Conservation (phyloP, 352 stramenopile species). For the Phytophthora chlamydospora region DNA sequence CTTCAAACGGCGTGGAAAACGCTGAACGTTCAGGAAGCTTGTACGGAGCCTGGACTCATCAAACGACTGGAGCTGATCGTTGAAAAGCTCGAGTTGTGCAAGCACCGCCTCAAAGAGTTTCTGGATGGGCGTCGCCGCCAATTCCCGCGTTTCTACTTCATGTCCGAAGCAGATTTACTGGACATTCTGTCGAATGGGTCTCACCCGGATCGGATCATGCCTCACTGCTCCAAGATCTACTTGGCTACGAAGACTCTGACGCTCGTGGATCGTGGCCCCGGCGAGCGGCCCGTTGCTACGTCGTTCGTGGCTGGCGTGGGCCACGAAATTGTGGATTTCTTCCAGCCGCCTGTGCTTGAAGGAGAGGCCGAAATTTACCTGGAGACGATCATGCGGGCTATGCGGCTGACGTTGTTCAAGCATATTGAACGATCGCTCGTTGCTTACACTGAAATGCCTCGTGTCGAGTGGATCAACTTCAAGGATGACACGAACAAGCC, state of each 20-base stretch:
- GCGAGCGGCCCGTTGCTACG: slow-evolving; percentile 83
- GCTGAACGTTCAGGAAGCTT: slow-evolving; percentile 91
- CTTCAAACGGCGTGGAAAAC: slow-evolving; percentile 87
- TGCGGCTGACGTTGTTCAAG: slow-evolving; percentile 95
- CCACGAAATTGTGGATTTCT: slow-evolving; percentile 94
- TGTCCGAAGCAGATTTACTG: slow-evolving; percentile 92
- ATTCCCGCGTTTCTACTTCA: slow-evolving; percentile 95
- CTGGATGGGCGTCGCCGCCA: slow-evolving; percentile 93
- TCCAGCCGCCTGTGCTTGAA: slow-evolving; percentile 91
- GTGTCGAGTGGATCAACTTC: slow-evolving; percentile 96
- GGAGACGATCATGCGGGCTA: slow-evolving; percentile 93
- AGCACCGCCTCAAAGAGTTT: slow-evolving; percentile 95
- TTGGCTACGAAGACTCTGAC: slow-evolving; percentile 93
- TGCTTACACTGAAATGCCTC: slow-evolving; percentile 90
- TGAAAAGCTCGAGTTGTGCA: slow-evolving; percentile 94
- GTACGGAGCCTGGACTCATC: slow-evolving; percentile 90
- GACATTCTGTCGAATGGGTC: slow-evolving; percentile 97
- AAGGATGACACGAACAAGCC: slow-evolving; percentile 89
- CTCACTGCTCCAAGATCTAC: slow-evolving; percentile 96
- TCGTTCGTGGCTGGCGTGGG: slow-evolving; percentile 95
- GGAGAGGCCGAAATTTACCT: slow-evolving; percentile 98
- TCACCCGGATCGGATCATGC: slow-evolving; percentile 94
- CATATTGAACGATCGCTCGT: slow-evolving; percentile 93
- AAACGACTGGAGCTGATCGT: slow-evolving; percentile 92
- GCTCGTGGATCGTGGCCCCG: slow-evolving; percentile 63